Evolutionary conservation across 768 basidiomycete genomes (phyloP).

Genomic region (Candolleomyces eurysporus): DNA sequence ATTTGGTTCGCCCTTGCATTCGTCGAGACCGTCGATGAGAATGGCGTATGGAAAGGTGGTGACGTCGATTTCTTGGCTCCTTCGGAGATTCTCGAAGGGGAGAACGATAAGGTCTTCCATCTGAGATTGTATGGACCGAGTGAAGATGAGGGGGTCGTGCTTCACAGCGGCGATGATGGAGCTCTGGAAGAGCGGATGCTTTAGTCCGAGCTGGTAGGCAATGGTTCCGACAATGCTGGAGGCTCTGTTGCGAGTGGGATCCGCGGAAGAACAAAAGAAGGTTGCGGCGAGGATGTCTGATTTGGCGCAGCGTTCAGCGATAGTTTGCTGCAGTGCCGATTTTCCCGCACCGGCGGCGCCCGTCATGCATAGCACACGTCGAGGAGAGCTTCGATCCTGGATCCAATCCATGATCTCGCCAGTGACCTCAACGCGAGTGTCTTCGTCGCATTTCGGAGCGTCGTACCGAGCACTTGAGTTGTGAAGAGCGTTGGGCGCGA

Average conservation of each 20-base stretch:
- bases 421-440: neutral
- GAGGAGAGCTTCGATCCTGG: neutral
- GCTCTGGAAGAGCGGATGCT: neutral
- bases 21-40: slow-evolving; percentile 5
- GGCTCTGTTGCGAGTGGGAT: neutral
- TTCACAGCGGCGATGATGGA: neutral
- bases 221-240: neutral
- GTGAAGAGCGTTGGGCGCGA: neutral
- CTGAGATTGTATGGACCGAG: neutral
- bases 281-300: neutral
- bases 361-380: neutral
- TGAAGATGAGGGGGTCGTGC: neutral
- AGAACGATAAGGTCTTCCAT: neutral
- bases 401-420: neutral
- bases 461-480: neutral
- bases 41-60: neutral
- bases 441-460: neutral
- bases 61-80: too few species aligned
- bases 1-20: neutral
- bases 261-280: neutral
- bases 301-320: neutral
- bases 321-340: neutral
- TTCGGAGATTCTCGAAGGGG: neutral
- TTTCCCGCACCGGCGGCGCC: slow-evolving; percentile 5
- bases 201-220: neutral